Percentiles rank a stretch among this genome's conserved stretches.
These are phyloP conservation scores for Lasiodiplodia sp. DNA, from an alignment of 2,329 filamentous ascomycete genomes.

Conservation along the genomic window DNA sequence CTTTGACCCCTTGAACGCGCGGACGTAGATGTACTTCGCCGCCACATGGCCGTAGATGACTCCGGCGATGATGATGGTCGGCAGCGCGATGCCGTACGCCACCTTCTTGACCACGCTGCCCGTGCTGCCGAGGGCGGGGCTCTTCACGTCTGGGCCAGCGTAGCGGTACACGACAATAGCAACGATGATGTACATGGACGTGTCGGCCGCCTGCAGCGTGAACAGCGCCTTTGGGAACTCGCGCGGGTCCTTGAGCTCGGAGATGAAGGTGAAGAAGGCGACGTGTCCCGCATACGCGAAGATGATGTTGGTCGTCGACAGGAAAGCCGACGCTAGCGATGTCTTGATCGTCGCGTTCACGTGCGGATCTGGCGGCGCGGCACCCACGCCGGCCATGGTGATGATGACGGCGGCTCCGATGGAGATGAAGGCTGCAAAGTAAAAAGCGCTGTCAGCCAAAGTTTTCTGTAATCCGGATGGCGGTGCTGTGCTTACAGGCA, in stretches of 20 bases:
- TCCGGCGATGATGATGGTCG: constrained; percentile 75
- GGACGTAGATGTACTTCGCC: constrained; percentile 70
- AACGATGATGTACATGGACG: constrained; percentile 69
- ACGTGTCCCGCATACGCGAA: constrained; percentile 73
- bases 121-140: constrained; percentile 72
- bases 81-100: constrained; percentile 72
- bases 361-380: constrained; percentile 30
- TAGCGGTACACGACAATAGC: constrained; percentile 74
- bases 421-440: constrained; percentile 37
- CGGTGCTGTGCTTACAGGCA: constrained; percentile 52
- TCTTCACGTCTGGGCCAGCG: constrained; percentile 66
- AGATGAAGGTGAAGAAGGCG: constrained; percentile 73
- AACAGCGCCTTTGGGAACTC: constrained; percentile 70
- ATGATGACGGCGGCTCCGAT: constrained; percentile 48
- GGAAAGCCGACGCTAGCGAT: constrained; percentile 50
- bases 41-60: constrained; percentile 74
- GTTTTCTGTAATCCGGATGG: neutral
- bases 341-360: constrained; percentile 42
- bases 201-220: constrained; percentile 66
- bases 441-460: neutral
- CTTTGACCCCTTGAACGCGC: constrained; percentile 67
- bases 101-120: constrained; percentile 65
- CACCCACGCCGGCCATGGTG: constrained; percentile 48
- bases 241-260: constrained; percentile 67
- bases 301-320: constrained; percentile 65